phyloP scores from a whole-genome alignment of 352 stramenopile species.

The Poterioochromonas sp. region DNA sequence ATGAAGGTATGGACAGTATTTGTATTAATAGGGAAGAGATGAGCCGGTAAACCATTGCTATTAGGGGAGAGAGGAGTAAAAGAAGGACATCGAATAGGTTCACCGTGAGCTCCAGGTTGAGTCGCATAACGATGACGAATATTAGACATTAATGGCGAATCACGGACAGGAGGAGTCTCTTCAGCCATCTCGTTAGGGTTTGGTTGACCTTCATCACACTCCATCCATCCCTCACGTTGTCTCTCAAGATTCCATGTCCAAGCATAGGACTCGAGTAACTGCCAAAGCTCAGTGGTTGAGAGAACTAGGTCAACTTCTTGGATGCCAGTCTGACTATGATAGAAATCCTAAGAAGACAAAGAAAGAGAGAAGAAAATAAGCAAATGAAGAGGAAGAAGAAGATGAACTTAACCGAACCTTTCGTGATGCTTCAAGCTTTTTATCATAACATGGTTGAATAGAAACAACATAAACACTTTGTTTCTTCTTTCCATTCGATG shows the following conservation, averaged over 20 bases:
- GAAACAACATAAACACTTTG: constrained; percentile 78
- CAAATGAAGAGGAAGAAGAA: neutral
- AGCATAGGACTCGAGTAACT: neutral
- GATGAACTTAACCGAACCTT: constrained; percentile 50
- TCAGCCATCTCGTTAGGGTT: neutral
- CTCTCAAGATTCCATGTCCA: neutral
- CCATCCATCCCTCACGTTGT: too few relatives aligned
- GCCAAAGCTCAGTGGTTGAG: constrained; percentile 52
- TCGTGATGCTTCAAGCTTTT: constrained; percentile 85
- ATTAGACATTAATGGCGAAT: too few relatives aligned
- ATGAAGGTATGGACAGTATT: too few relatives aligned
- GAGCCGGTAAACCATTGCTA: too few relatives aligned
- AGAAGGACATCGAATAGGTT: too few relatives aligned
- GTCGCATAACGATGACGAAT: too few relatives aligned
- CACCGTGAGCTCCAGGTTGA: too few relatives aligned
- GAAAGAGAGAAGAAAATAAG: constrained; percentile 17
- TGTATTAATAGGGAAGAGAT: too few relatives aligned
- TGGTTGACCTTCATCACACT: too few relatives aligned
- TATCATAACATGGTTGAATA: constrained; percentile 89
- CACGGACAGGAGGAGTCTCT: too few relatives aligned
- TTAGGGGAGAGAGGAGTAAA: too few relatives aligned
- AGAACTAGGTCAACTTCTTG: constrained; percentile 84
- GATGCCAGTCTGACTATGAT: constrained; percentile 37
- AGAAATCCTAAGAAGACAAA: constrained; percentile 44
- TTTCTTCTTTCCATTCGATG: neutral